These are phyloP conservation scores for Calycina herbarum DNA, from an alignment of 2,329 filamentous ascomycete genomes.

Conservation along the genomic window DNA sequence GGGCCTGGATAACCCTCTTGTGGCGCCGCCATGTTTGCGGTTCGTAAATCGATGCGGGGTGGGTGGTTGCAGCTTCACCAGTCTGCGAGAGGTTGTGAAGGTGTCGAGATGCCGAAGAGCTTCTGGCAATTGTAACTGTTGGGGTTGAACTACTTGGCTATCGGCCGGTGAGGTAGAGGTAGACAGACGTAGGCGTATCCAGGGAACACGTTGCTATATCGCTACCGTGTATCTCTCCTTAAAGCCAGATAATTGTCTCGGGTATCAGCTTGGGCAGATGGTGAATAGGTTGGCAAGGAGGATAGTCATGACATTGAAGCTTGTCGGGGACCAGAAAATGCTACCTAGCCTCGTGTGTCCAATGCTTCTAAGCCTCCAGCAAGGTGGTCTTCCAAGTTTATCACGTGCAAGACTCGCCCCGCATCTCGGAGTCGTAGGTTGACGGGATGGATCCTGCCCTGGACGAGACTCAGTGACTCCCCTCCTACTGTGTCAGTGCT, in stretches of 20 bases:
- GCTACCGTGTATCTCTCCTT: background rate
- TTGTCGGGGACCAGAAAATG: background rate
- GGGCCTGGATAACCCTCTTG: conserved; percentile 51
- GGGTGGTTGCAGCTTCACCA: conserved; percentile 8
- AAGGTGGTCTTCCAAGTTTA: conserved; percentile 1
- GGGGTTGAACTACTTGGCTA: background rate
- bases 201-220: conserved; percentile 35
- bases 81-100: conserved; percentile 18
- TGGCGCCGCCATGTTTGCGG: conserved; percentile 47
- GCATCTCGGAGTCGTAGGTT: background rate
- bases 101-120: conserved; percentile 13
- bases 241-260: conserved; percentile 17
- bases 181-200: conserved; percentile 18
- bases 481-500: conserved; percentile 2
- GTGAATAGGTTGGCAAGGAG: conserved; percentile 14
- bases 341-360: conserved; percentile 4
- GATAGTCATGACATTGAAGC: conserved; percentile 27
- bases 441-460: too few relatives aligned
- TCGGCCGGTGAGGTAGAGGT: conserved; percentile 16
- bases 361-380: background rate
- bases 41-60: conserved; percentile 7
- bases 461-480: background rate
- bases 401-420: background rate
- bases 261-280: conserved; percentile 19
- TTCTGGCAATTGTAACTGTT: background rate